A percentile compares a stretch with the other conserved stretches of the same genome.
phyloP scores from a whole-genome alignment of 164 flowering plant species.

The Liquidambar formosana region DNA sequence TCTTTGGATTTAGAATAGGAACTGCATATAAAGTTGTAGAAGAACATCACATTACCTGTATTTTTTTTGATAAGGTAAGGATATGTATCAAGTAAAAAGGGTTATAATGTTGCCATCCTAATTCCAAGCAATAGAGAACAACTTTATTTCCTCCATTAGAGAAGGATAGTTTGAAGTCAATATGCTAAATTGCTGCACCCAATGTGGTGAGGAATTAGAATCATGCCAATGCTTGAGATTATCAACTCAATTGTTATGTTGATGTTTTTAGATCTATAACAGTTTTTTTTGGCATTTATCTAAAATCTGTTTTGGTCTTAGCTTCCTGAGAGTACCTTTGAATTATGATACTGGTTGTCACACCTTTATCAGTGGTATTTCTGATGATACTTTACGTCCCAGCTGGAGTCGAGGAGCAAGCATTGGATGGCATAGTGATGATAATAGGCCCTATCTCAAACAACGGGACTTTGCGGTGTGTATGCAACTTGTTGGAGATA shows the following conservation, averaged over 20 bases:
- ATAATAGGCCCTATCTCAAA: constrained; percentile 83
- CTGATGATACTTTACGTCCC: constrained; percentile 19
- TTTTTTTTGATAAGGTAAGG: not conserved
- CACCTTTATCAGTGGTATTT: not conserved
- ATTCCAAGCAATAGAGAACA: not conserved
- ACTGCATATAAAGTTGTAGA: too few relatives aligned
- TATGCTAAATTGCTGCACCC: too few relatives aligned
- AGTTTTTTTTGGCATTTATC: not conserved
- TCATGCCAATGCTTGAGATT: not conserved
- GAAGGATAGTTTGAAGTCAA: not conserved
- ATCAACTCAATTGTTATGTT: not conserved
- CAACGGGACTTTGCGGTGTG: constrained; percentile 84
- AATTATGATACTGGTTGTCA: not conserved
- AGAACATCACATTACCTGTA: not conserved
- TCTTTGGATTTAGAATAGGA: too few relatives aligned
- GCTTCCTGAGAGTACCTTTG: not conserved
- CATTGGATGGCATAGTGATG: constrained; percentile 99
- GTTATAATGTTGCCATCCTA: not conserved
- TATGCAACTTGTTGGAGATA: constrained; percentile 10
- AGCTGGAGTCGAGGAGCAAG: constrained; percentile 93
- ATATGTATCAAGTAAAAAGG: too few relatives aligned
- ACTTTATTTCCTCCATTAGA: not conserved
- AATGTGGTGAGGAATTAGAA: too few relatives aligned
- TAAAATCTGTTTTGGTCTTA: not conserved
- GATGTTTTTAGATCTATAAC: not conserved